Evolutionary conservation across 768 basidiomycete genomes (phyloP), one percentile per base, ranked within the genome.

Genomic region (Trametes maxima): DNA sequence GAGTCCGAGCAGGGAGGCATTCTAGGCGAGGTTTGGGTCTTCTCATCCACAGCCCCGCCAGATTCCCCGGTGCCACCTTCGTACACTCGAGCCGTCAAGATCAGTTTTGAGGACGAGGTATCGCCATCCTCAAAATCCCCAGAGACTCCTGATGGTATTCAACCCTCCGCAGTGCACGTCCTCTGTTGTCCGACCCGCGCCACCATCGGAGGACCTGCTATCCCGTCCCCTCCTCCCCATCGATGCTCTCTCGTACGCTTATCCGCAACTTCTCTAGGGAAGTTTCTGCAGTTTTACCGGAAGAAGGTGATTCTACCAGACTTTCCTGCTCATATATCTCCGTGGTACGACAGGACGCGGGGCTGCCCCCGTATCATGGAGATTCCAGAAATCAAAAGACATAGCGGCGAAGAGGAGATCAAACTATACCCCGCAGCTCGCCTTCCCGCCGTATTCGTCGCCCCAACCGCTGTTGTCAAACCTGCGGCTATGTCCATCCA

Each of bases 11-110:
- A 55, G 19, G 64, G 60, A 10, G 67, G 64, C 3, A 63, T 68
- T 19, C 45, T 68, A 13, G 67, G 67, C 37, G 67, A 68, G 47
- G 53, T 63, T 3, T 65, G 62, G 64, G 36, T 44, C 14, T 64
- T 63, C 39, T 55, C 63, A 19, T 16, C 48, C 6, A 25, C 10
- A 2, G 33, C 48, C 12, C 43, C 45, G 2, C 47, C 51, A 39
- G 54, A 55, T 13, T 24, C 46, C 3, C 62, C 60, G 13, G 36
- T 12, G 8, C 53, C 48, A 3, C 62, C 64, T 2, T 17, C 47
- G 2, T 65, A 63, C 36, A 25, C 48, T 5, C 63, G 55, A 11
- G 55, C 50, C 3, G 39, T 65, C 21, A 65, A 64, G 52, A 57
- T 67, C 21, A 36, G 57, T 19, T 67, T 67, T 47, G 58, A 63